Conservation (phyloP, 2,329 filamentous ascomycete species). For the Dactylellina drechsleri region DNA sequence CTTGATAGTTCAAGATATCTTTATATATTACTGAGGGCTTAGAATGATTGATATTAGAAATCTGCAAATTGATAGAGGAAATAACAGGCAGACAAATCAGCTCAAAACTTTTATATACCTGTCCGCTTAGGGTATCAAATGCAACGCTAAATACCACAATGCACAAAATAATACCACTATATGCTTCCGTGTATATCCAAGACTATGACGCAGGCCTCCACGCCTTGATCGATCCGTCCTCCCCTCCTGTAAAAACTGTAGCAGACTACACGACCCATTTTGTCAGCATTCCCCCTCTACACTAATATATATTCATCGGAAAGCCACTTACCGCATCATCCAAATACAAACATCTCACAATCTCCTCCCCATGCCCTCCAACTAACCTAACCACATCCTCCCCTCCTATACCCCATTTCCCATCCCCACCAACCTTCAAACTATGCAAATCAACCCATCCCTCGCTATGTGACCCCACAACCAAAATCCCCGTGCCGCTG, state of each 20-base stretch:
- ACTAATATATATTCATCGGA: conserved; percentile 15
- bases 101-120: not conserved
- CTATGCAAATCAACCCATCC: conserved; percentile 72
- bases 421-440: conserved; percentile 65
- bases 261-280: conserved; percentile 35
- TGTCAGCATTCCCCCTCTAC: conserved; percentile 54
- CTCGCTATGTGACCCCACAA: conserved; percentile 62
- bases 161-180: too few species aligned
- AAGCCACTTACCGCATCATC: conserved; percentile 55
- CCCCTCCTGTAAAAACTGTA: conserved; percentile 62
- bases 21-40: too few species aligned
- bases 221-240: conserved; percentile 62
- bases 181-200: not conserved
- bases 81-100: too few species aligned
- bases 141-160: conserved; percentile 1
- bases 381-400: conserved; percentile 70
- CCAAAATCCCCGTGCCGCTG: conserved; percentile 60
- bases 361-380: conserved; percentile 72
- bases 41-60: too few species aligned
- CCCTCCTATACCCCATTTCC: conserved; percentile 68
- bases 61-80: too few species aligned
- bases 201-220: conserved; percentile 58
- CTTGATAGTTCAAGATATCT: too few species aligned
- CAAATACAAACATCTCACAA: conserved; percentile 66
- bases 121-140: not conserved